These are phyloP conservation scores for Phytophthora cryptogea DNA, from an alignment of 352 stramenopile species.

Conservation along the genomic window DNA sequence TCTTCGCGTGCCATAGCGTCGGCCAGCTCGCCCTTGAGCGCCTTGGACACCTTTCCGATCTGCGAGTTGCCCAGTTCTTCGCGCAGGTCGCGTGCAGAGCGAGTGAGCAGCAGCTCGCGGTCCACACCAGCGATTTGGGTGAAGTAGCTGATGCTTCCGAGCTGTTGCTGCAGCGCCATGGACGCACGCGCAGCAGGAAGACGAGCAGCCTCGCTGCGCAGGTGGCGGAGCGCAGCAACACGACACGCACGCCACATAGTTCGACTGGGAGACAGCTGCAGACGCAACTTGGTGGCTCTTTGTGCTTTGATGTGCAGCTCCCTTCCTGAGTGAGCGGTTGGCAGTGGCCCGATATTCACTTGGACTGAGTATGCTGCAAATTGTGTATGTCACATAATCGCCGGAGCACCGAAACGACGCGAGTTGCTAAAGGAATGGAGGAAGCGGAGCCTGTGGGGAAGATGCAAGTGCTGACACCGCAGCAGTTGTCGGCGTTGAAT, in stretches of 20 bases:
- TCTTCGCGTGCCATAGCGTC: conserved; percentile 40
- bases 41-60: conserved; percentile 41
- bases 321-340: conserved; percentile 23
- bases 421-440: conserved; percentile 8
- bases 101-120: conserved; percentile 48
- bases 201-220: conserved; percentile 30
- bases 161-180: conserved; percentile 21
- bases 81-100: conserved; percentile 40
- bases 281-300: conserved; percentile 12
- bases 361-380: conserved; percentile 10
- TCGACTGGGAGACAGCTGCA: conserved; percentile 8
- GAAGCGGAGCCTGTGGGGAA: conserved; percentile 35
- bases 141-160: conserved; percentile 28
- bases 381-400: conserved; percentile 19
- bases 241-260: conserved; percentile 68
- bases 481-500: conserved; percentile 70
- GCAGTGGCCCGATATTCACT: conserved; percentile 24
- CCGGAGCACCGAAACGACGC: conserved; percentile 23
- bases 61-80: conserved; percentile 40
- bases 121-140: conserved; percentile 51
- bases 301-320: conserved; percentile 21
- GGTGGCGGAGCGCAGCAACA: conserved; percentile 47
- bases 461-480: conserved; percentile 63
- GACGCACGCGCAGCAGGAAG: conserved; percentile 15
- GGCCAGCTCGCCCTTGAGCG: conserved; percentile 43